Conservation (phyloP, 2,329 filamentous ascomycete species). For the Ophiostoma himal-ulmi region DNA sequence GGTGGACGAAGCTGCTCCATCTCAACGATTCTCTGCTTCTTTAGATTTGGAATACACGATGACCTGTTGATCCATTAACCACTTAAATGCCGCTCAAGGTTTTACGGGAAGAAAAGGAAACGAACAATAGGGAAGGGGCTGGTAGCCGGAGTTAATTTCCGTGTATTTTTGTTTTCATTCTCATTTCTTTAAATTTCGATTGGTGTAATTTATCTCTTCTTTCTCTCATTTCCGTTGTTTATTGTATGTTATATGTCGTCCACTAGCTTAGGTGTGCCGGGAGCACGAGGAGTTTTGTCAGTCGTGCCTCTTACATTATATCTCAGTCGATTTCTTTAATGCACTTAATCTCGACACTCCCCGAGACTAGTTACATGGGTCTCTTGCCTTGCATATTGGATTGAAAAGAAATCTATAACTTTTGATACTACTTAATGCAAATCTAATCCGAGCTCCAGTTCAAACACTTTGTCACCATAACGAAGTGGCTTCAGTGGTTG, state of each 20-base stretch:
- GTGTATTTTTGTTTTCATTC: neutral
- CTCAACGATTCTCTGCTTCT: conserved; percentile 29
- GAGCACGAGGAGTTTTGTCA: too few species aligned
- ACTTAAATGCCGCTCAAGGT: neutral
- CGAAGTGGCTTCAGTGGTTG: neutral
- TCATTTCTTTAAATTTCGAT: neutral
- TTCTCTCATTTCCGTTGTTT: neutral
- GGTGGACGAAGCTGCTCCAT: conserved; percentile 68
- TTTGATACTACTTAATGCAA: neutral
- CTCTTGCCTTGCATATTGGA: too few species aligned
- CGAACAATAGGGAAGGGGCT: neutral
- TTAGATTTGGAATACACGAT: neutral
- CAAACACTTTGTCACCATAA: neutral
- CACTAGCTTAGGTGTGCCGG: too few species aligned
- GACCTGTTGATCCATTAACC: neutral
- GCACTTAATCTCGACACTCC: too few species aligned
- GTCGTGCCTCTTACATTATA: too few species aligned
- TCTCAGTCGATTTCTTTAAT: too few species aligned
- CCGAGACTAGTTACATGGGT: too few species aligned
- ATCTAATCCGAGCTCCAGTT: neutral
- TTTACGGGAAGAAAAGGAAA: neutral
- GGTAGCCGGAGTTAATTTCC: neutral
- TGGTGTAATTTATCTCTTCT: neutral
- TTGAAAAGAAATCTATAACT: neutral
- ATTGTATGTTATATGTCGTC: too few species aligned